Evolutionary conservation across 2,329 filamentous ascomycete species (phyloP).

Genomic region (Lasiodiplodia hormozganensis): DNA sequence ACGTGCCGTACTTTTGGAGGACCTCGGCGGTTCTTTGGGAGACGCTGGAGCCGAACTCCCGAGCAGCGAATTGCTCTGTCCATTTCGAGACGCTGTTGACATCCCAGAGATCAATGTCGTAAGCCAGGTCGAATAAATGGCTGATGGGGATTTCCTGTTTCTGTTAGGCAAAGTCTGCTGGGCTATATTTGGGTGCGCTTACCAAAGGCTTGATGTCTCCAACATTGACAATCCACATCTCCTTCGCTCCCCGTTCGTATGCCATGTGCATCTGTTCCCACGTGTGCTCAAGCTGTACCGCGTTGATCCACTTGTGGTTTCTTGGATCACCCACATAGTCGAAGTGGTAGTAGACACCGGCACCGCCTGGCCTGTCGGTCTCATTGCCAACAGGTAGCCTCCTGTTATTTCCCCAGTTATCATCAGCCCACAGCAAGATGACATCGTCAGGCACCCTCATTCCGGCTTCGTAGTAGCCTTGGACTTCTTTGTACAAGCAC

Average conservation of each 20-base stretch:
- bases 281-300: slow-evolving; percentile 68
- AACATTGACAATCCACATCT: slow-evolving; percentile 73
- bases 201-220: slow-evolving; percentile 69
- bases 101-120: slow-evolving; percentile 66
- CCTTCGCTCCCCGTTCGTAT: slow-evolving; percentile 63
- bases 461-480: slow-evolving; percentile 71
- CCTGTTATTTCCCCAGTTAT: slow-evolving; percentile 72
- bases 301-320: slow-evolving; percentile 68
- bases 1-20: slow-evolving; percentile 63
- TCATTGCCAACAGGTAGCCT: slow-evolving; percentile 67
- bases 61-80: slow-evolving; percentile 63
- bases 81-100: slow-evolving; percentile 63
- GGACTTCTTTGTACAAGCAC: slow-evolving; percentile 78
- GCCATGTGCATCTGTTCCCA: slow-evolving; percentile 71
- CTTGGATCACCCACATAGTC: slow-evolving; percentile 69
- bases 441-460: slow-evolving; percentile 70
- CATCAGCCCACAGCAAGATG: slow-evolving; percentile 72
- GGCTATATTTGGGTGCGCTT: slow-evolving; percentile 30
- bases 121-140: slow-evolving; percentile 73
- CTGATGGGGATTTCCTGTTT: slow-evolving; percentile 66
- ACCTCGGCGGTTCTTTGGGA: slow-evolving; percentile 59
- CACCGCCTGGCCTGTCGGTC: slow-evolving; percentile 65
- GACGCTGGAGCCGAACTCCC: slow-evolving; percentile 62
- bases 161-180: slow-evolving; percentile 8
- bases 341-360: slow-evolving; percentile 72